phyloP scores from a whole-genome alignment of 225 moss, liverwort and hornwort species.

The Asterella californica region DNA sequence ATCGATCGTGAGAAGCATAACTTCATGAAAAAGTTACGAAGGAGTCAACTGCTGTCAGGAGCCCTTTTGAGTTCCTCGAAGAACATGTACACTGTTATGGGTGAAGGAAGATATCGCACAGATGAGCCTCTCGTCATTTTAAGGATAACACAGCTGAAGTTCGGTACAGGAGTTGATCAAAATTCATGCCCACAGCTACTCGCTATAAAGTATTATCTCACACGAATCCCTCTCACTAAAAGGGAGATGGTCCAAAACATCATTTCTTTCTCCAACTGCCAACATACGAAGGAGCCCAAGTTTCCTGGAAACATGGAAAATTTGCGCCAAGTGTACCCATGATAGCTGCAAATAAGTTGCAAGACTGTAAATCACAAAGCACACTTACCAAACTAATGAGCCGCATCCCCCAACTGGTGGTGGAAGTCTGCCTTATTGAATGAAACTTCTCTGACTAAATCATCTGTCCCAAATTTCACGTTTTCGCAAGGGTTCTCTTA shows the following conservation, averaged over 20 bases:
- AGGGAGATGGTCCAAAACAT: neutral
- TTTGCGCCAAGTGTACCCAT: conserved; percentile 12
- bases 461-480: conserved; percentile 10
- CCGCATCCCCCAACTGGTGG: neutral
- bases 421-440: conserved; percentile 12
- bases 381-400: conserved; percentile 11
- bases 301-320: conserved; percentile 17
- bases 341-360: conserved; percentile 14
- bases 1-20: too few relatives aligned
- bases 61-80: neutral
- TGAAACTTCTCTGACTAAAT: conserved; percentile 5
- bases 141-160: neutral
- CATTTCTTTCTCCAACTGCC: conserved; percentile 12
- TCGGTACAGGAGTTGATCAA: conserved; percentile 11
- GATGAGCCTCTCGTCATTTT: neutral
- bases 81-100: neutral
- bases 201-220: neutral
- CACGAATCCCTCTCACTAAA: conserved; percentile 8
- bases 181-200: conserved; percentile 14
- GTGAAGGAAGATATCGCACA: neutral
- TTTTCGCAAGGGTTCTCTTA: conserved; percentile 11
- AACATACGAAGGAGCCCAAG: neutral
- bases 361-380: conserved; percentile 6
- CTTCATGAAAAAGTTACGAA: too few relatives aligned
- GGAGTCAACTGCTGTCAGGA: too few relatives aligned